Conservation (phyloP, 2,329 filamentous ascomycete species). For the Passalora sequoiae region DNA sequence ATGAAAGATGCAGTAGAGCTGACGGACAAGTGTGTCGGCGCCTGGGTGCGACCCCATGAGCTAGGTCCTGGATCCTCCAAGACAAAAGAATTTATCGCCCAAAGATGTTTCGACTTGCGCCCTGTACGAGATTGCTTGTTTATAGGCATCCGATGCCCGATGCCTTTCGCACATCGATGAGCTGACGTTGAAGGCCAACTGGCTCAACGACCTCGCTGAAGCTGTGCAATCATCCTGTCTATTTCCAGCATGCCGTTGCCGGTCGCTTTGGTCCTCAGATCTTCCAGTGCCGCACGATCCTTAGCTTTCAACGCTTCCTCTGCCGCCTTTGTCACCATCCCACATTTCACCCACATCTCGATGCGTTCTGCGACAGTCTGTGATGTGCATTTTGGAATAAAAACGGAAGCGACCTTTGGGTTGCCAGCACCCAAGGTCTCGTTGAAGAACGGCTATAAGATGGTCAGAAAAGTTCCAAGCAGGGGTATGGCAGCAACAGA, state of each 20-base stretch:
- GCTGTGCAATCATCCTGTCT: slow-evolving; percentile 64
- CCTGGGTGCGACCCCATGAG: too few species aligned
- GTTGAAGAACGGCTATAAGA: slow-evolving; percentile 78
- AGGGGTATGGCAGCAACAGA: slow-evolving; percentile 15
- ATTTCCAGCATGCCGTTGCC: slow-evolving; percentile 69
- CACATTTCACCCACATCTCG: slow-evolving; percentile 95
- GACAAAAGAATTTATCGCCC: too few species aligned
- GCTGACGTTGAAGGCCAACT: too few species aligned
- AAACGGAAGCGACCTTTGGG: slow-evolving; percentile 72
- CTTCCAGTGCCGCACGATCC: slow-evolving; percentile 69
- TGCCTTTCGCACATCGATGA: too few species aligned
- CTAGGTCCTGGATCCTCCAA: too few species aligned
- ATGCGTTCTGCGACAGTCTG: slow-evolving; percentile 65
- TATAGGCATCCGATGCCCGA: too few species aligned
- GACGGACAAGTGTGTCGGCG: too few species aligned
- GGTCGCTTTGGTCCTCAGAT: slow-evolving; percentile 68
- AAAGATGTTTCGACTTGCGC: too few species aligned
- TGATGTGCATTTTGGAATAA: slow-evolving; percentile 80
- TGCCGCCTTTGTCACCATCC: slow-evolving; percentile 78
- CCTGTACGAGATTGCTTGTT: too few species aligned
- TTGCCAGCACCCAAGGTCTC: slow-evolving; percentile 85
- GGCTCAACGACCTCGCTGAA: slow-evolving; percentile 28
- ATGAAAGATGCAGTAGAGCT: too few species aligned
- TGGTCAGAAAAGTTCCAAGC: slow-evolving; percentile 10
- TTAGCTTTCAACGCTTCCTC: slow-evolving; percentile 84